Evolutionary conservation across 2,329 filamentous ascomycete species (phyloP), one percentile per base, ranked within the genome.

Genomic region (Colletotrichum horii): DNA sequence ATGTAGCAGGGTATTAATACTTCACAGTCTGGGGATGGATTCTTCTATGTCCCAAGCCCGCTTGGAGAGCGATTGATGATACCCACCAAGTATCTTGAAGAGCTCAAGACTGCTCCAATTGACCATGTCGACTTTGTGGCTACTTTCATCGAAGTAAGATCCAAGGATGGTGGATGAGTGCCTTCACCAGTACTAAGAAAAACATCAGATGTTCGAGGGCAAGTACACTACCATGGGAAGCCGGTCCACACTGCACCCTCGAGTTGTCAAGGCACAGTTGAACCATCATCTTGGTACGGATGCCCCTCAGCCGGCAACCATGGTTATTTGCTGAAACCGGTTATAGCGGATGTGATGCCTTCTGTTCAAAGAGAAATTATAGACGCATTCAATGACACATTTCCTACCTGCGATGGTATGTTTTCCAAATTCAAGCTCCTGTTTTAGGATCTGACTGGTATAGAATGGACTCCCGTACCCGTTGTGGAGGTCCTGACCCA

Each of bases 151-250:
- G 75, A 81, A 76, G 61, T 65, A 30, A 36, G 34, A 22, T 22
- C 43, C 2, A 52, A 52, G 6, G 6, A 52, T 58, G 8, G 15
- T 2, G 55, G 11, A 28, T 26, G 9, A 6, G 4, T 58, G 8
- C 26, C 0, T 28, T 28, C 2, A 12, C 26, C 28, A 30, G 15
- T 14, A 8, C 58, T n/a, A 34, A n/a, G 1, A 16, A 22, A 61
- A 0, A 16, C 5, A 6, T 34, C 14, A 70, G 66, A 82, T 82
- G 80, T 83, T 83, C 58, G 81, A 82, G 70, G 81, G 80, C n/a
- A 79, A 79, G 70, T 82, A 82, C 72, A 83, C 81, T 0, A 81
- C 80, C 1, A 79, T 82, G 75, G 81, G 81, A 19, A 81, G 78
- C 43, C 78, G 80, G 8, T 80, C 78, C 3, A 81, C 79, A 1